Evolutionary conservation across 805 yeast genomes (phyloP).

Genomic region (Jamesozyma piceae): DNA sequence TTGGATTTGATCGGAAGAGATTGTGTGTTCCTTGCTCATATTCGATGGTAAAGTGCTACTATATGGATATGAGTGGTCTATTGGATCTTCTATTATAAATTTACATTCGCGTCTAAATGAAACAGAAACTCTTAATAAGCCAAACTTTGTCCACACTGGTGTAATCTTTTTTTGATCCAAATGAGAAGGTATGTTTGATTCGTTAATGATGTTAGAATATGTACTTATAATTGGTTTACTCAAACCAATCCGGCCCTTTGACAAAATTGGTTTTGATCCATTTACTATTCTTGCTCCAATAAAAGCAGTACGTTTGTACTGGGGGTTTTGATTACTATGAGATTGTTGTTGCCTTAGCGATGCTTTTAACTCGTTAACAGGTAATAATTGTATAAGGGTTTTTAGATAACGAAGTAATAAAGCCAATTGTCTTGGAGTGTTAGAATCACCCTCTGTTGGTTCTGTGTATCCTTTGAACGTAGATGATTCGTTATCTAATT

Average conservation of each 20-base stretch:
- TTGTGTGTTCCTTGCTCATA: neutral
- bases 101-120: slow-evolving; percentile 67
- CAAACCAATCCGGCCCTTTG: slow-evolving; percentile 79
- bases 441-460: slow-evolving; percentile 45
- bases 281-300: slow-evolving; percentile 59
- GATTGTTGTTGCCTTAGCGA: slow-evolving; percentile 20
- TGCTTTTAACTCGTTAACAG: slow-evolving; percentile 53
- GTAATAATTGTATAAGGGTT: slow-evolving; percentile 58
- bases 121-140: slow-evolving; percentile 64
- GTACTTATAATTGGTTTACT: slow-evolving; percentile 50
- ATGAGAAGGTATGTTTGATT: slow-evolving; percentile 38
- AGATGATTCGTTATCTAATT: slow-evolving; percentile 43
- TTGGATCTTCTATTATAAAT: slow-evolving; percentile 39
- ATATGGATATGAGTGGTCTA: neutral
- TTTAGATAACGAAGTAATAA: slow-evolving; percentile 66
- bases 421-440: slow-evolving; percentile 64
- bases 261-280: slow-evolving; percentile 68
- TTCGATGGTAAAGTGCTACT: neutral
- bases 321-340: neutral
- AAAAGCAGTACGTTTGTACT: neutral
- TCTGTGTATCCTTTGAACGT: slow-evolving; percentile 30
- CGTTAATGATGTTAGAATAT: slow-evolving; percentile 28
- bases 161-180: slow-evolving; percentile 53
- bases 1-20: neutral
- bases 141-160: slow-evolving; percentile 68